Conservation (phyloP, 208 protist genomes). For the Acanthamoeba castellanii region DNA sequence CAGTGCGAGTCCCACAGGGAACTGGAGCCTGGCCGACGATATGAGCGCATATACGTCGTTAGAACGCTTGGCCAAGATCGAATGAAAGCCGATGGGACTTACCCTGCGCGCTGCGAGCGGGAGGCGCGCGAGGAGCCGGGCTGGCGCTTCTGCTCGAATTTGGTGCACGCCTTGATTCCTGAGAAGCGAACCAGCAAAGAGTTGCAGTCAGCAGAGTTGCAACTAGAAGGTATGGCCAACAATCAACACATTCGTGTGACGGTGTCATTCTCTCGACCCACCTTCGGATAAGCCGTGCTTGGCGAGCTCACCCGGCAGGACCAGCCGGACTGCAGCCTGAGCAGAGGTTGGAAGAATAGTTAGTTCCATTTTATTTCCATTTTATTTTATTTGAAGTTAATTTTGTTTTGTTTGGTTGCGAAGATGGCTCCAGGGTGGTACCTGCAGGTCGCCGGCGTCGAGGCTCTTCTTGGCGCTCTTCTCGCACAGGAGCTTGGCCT, state of each 20-base stretch:
- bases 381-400: too few relatives aligned
- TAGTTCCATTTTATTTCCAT: too few relatives aligned
- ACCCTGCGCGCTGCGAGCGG: not conserved
- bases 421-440: not conserved
- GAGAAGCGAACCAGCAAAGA: too few relatives aligned
- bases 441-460: constrained; percentile 96
- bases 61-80: too few relatives aligned
- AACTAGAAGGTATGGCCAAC: too few relatives aligned
- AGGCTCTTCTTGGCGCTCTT: constrained; percentile 97
- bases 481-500: constrained; percentile 10
- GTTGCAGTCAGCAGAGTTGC: too few relatives aligned
- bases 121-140: not conserved
- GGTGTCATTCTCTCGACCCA: not conserved
- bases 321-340: constrained; percentile 97
- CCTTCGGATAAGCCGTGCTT: not conserved
- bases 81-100: not conserved
- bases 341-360: not conserved
- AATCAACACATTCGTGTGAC: too few relatives aligned
- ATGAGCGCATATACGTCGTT: too few relatives aligned
- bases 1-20: not conserved
- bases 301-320: constrained; percentile 98
- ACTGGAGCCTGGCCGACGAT: not conserved
- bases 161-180: not conserved
- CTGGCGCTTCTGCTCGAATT: not conserved
- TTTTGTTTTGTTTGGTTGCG: too few relatives aligned